Percentiles rank a stretch among this genome's conserved stretches.
Evolutionary conservation across 257 asterid genomes (phyloP).

Genomic region (Buddleja alternifolia): DNA sequence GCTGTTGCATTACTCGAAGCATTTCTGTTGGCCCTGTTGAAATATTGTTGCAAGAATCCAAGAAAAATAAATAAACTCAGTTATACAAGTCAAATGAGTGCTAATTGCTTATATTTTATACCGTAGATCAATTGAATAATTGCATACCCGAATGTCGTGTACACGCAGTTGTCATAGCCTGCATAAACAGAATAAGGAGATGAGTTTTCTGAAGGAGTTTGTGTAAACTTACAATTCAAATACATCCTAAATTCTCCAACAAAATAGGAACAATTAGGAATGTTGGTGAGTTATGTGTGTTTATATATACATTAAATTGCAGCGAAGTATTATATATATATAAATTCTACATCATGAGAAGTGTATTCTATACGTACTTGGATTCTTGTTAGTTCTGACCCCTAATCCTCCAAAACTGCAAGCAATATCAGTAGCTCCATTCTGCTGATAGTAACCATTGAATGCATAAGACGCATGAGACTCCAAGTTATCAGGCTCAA

Average conservation of each 20-base stretch:
- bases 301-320: background rate
- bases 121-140: background rate
- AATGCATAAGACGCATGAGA: slow-evolving; percentile 95
- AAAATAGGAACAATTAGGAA: background rate
- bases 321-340: background rate
- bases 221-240: background rate
- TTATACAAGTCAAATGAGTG: background rate
- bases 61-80: background rate
- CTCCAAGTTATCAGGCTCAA: slow-evolving; percentile 70
- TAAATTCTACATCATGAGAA: background rate
- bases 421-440: slow-evolving; percentile 92
- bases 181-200: slow-evolving; percentile 33
- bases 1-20: slow-evolving; percentile 48
- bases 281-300: background rate
- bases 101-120: background rate
- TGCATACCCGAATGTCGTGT: slow-evolving; percentile 64
- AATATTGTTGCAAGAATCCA: slow-evolving; percentile 4
- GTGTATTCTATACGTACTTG: slow-evolving; percentile 54
- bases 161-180: slow-evolving; percentile 90
- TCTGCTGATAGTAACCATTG: slow-evolving; percentile 86
- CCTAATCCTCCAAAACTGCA: slow-evolving; percentile 96
- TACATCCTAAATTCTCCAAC: background rate
- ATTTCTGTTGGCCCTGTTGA: slow-evolving; percentile 65
- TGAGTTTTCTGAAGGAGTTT: background rate
- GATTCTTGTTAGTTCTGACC: slow-evolving; percentile 79